Evolutionary conservation across 495 filamentous ascomycete genomes (phyloP), one percentile per base, ranked within the genome.

Genomic region (Coniosporium apollinis): DNA sequence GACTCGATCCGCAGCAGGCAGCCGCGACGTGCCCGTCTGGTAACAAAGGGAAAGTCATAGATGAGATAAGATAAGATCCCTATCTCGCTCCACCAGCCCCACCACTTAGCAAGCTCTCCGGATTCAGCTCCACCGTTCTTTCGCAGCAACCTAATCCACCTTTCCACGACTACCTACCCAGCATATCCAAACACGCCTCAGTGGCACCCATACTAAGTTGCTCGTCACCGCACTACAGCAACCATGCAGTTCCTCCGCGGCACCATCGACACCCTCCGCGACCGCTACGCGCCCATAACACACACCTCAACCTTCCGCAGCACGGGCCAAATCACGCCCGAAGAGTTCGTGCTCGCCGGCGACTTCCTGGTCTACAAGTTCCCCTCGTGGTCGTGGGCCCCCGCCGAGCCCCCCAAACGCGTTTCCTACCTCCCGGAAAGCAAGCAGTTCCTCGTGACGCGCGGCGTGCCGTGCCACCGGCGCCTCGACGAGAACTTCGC

Each of bases 341-440:
- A 94, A 52, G 89, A 99, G 66, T 99, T 99, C 55, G 66, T 94
- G 11, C 75, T 78, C 3, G 91, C 89, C 2, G 89, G 91, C 45
- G 89, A 99, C 61, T 99, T 94, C 58, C 79, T 99, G 25, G 85
- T 94, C 50, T 93, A 87, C 73, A 96, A 94, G 63, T 99, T 99
- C 58, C 89, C 89, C 4, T 89, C 87, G 30, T 99, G 89, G 89
- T 77, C 82, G n/a, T 99, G 89, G 89, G 71, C 74, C 38, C 86
- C 86, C 31, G 82, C 85, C 7, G 69, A 70, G 14, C 68, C 75
- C 2, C 63, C 70, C 20, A 80, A 83, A 48, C 80, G 86, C 31
- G 80, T 80, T 13, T 57, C 64, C 33, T 79, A 93, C 48, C 76
- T 99, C 1, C 89, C 89, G 3, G 61, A 74, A 0, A 83, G 76